Evolutionary conservation across 306 rosid genomes (phyloP).

Genomic region (Neltuma alba): DNA sequence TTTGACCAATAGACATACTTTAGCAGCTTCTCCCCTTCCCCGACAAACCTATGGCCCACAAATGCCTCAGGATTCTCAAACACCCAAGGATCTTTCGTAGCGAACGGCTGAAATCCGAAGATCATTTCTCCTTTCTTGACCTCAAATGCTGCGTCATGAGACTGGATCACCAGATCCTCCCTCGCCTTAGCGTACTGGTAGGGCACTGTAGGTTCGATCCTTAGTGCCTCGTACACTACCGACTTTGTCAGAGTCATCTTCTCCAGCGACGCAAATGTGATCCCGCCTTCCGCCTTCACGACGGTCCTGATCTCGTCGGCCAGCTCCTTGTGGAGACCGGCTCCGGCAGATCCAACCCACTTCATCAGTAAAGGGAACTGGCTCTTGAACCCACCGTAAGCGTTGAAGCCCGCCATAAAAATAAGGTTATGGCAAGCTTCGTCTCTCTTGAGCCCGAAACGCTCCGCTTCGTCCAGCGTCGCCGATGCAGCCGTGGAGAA

Average conservation of each 20-base stretch:
- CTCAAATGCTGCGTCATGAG: conserved; percentile 59
- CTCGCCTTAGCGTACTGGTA: conserved; percentile 72
- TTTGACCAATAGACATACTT: conserved; percentile 47
- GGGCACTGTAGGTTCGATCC: conserved; percentile 72
- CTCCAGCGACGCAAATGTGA: conserved; percentile 48
- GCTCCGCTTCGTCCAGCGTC: conserved; percentile 59
- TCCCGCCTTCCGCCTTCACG: conserved; percentile 47
- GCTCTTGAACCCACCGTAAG: conserved; percentile 66
- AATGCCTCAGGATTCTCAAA: conserved; percentile 55
- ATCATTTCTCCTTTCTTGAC: conserved; percentile 72
- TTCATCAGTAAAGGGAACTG: conserved; percentile 58
- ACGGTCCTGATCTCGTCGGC: conserved; percentile 53
- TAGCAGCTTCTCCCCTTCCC: conserved; percentile 39
- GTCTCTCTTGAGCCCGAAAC: conserved; percentile 48
- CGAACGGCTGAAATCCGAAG: conserved; percentile 71
- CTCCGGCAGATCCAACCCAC: conserved; percentile 70
- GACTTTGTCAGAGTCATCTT: conserved; percentile 66
- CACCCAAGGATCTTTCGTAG: conserved; percentile 62
- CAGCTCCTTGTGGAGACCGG: conserved; percentile 47
- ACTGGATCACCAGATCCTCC: conserved; percentile 52
- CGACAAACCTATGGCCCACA: conserved; percentile 39
- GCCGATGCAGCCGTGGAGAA: conserved; percentile 35
- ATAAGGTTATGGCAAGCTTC: conserved; percentile 74
- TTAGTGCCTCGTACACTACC: conserved; percentile 54
- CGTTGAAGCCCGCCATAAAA: conserved; percentile 66